Conservation (phyloP, 1,139 yeast genomes). For the Saccharomyces uvarum region DNA sequence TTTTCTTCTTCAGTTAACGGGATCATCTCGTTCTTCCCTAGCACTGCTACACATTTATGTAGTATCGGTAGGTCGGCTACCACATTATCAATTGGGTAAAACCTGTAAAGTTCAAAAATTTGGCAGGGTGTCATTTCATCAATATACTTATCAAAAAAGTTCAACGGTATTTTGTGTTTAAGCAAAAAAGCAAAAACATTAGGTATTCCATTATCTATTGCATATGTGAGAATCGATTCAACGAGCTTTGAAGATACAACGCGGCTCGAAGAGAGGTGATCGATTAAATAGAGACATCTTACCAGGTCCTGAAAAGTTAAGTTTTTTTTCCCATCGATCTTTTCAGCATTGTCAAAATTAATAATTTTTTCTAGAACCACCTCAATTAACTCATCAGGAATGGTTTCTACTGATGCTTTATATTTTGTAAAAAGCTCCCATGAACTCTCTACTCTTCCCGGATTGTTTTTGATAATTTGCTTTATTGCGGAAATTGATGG, state of each 20-base stretch:
- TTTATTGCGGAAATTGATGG: not conserved
- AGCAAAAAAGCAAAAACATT: not conserved
- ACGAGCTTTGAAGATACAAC: not conserved
- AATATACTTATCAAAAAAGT: constrained; percentile 9
- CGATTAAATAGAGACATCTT: constrained; percentile 4
- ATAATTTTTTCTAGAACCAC: constrained; percentile 18
- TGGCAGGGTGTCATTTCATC: constrained; percentile 13
- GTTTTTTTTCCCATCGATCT: constrained; percentile 17
- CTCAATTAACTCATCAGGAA: constrained; percentile 16
- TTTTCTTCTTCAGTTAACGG: constrained; percentile 14
- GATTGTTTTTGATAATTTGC: constrained; percentile 17
- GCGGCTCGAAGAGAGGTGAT: not conserved
- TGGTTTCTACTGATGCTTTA: constrained; percentile 4
- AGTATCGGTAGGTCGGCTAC: constrained; percentile 9
- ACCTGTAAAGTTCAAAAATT: constrained; percentile 9
- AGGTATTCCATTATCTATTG: not conserved
- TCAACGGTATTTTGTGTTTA: constrained; percentile 8
- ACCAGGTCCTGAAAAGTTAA: constrained; percentile 15
- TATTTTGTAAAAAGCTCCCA: constrained; percentile 24
- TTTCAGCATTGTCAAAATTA: constrained; percentile 17
- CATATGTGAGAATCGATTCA: not conserved
- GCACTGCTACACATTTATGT: constrained; percentile 7
- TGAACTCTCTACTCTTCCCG: constrained; percentile 28
- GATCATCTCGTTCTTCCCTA: constrained; percentile 12
- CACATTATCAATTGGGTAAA: constrained; percentile 10